Evolutionary conservation across 192 early-diverging fungal species (phyloP), one percentile per base, ranked within the genome.

Genomic region (Coemansia sp.): DNA sequence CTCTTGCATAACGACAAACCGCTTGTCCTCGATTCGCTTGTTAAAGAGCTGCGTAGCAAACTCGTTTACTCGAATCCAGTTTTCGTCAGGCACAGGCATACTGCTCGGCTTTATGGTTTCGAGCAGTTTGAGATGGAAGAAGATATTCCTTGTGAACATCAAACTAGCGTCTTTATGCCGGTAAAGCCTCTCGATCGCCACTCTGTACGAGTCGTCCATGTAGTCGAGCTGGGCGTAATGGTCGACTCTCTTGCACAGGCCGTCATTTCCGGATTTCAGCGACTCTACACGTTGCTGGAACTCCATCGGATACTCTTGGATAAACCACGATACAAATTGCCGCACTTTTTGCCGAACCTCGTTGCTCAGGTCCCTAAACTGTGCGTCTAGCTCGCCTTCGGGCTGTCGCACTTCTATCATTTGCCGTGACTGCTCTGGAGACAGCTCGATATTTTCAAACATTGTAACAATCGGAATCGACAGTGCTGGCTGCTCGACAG

Each of bases 41-140:
- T 79, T 79, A 24, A 79, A 69, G 17, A 79, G 65, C 1, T 25
- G 32, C 6, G 72, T 79, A 1, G 76, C 76, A 73, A 67, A 79
- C 32, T 79, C 76, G 58, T 73, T 67, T 48, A 65, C 58, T 5
- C 76, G 65, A 12, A 65, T 35, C 72, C 72, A 79, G 37, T 17
- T 59, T 12, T 59, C 67, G 14, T 70, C 70, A 45, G 70, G 64
- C 45, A 64, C 63, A 5, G 66, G 64, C 5, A 79, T 73, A 9
- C 53, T 51, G 27, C 73, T 60, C 8, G 55, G 21, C 10, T 59
- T 47, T 12, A 73, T 41, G 1, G 64, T 65, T 5, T 67, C 62
- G 19, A 67, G 45, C 35, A 79, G 57, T 58, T 70, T 64, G 1
- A 67, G 57, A 23, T 79, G 71, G 65, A 79, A 79, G 4, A 70